Conservation (phyloP, 2,329 filamentous ascomycete species). For the Mycosphaerella arachidis region DNA sequence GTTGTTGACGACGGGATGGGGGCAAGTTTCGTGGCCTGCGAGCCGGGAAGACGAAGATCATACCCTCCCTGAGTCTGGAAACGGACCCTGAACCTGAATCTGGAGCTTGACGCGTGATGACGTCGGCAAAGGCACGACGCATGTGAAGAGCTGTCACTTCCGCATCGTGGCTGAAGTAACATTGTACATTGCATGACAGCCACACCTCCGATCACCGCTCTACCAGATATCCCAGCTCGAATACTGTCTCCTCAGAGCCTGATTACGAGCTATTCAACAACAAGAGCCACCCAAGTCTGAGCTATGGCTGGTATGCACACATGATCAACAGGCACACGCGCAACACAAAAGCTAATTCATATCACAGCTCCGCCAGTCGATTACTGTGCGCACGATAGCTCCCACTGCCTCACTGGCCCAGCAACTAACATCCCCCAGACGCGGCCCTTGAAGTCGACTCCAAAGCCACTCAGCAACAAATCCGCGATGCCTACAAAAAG, state of each 20-base stretch:
- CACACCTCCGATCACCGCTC: background rate
- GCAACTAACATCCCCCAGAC: constrained; percentile 14
- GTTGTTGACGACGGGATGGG: no score
- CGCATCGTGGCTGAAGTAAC: background rate
- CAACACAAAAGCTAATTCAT: background rate
- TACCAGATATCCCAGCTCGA: no score
- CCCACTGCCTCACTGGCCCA: background rate
- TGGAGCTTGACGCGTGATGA: background rate
- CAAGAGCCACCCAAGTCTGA: background rate
- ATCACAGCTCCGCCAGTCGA: constrained; percentile 33
- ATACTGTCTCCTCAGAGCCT: background rate
- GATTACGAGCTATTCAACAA: background rate
- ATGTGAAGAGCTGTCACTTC: background rate
- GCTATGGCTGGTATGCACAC: background rate
- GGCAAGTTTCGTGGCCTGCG: background rate
- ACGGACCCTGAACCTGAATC: background rate
- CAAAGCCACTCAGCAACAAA: constrained; percentile 72
- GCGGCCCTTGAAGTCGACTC: constrained; percentile 42
- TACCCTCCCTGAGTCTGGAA: background rate
- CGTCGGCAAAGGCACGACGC: background rate
- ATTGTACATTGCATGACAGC: background rate
- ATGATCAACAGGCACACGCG: background rate
- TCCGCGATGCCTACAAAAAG: constrained; percentile 94
- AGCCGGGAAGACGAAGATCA: background rate
- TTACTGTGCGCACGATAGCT: constrained; percentile 22